Evolutionary conservation across 495 filamentous ascomycete species (phyloP).

Genomic region (Neurospora cerealis): DNA sequence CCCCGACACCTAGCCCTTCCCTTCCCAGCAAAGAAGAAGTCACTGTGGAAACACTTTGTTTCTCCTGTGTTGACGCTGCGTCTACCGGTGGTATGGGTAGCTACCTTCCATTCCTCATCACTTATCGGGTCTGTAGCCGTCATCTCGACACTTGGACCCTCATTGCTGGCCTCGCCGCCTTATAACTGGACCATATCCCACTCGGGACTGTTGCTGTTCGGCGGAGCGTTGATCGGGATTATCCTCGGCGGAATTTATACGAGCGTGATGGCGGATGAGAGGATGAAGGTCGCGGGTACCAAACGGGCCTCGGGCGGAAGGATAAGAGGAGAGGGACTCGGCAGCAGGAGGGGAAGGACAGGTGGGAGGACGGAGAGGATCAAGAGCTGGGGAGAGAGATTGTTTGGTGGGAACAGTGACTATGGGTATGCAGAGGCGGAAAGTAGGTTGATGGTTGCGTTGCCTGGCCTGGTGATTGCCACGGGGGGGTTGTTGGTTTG

Average conservation of each 20-base stretch:
- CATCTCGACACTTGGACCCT: conserved; percentile 19
- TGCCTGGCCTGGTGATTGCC: conserved; percentile 15
- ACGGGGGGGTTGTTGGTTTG: conserved; percentile 21
- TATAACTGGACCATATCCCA: conserved; percentile 17
- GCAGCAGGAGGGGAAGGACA: background rate
- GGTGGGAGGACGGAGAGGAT: background rate
- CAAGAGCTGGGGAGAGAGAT: background rate
- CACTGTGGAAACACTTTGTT: conserved; percentile 6
- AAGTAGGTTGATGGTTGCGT: conserved; percentile 14
- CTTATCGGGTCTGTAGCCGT: conserved; percentile 17
- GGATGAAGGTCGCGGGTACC: conserved; percentile 6
- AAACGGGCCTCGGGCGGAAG: background rate
- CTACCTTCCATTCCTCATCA: conserved; percentile 19
- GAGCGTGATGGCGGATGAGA: conserved; percentile 7
- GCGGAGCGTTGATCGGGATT: conserved; percentile 19
- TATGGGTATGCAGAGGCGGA: conserved; percentile 21
- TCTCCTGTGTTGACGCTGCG: conserved; percentile 19
- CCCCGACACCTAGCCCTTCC: background rate
- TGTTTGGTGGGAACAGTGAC: background rate
- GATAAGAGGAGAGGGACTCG: background rate
- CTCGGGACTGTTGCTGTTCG: conserved; percentile 13
- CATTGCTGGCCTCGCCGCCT: conserved; percentile 10
- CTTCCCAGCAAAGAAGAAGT: background rate
- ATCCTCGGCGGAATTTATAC: conserved; percentile 10
- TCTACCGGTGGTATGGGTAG: conserved; percentile 17